Evolutionary conservation across 192 early-diverging fungal genomes (phyloP).

Genomic region (Backusella luteola): DNA sequence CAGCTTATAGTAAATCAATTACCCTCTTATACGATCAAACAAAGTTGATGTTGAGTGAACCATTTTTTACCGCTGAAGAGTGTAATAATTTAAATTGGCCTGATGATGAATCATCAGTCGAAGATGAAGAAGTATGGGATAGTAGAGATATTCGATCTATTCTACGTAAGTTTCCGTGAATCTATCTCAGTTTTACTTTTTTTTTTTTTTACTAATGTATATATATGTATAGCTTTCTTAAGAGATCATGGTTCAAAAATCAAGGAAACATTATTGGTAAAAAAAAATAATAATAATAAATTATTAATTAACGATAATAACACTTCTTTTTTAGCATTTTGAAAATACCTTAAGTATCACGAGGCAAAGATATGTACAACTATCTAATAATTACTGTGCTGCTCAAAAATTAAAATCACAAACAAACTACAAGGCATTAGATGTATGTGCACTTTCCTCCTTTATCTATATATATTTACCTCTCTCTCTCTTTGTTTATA

Average conservation of each 20-base stretch:
- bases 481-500: not conserved
- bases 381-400: constrained; percentile 14
- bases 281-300: not conserved
- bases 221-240: constrained; percentile 3
- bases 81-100: constrained; percentile 2
- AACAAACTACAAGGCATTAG: not conserved
- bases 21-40: not conserved
- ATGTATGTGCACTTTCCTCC: constrained; percentile 2
- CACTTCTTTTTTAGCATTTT: constrained; percentile 16
- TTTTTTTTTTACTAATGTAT: not conserved
- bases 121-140: constrained; percentile 9
- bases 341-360: not conserved
- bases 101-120: not conserved
- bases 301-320: not conserved
- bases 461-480: not conserved
- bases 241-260: constrained; percentile 12
- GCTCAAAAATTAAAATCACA: constrained; percentile 14
- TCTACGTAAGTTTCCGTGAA: not conserved
- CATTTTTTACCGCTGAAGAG: constrained; percentile 12
- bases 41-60: not conserved
- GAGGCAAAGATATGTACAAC: constrained; percentile 9
- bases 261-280: constrained; percentile 5
- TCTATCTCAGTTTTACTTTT: not conserved
- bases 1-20: constrained; percentile 14
- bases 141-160: constrained; percentile 9